Conservation (phyloP, 2,329 filamentous ascomycete species). For the Juglanconis sp. region DNA sequence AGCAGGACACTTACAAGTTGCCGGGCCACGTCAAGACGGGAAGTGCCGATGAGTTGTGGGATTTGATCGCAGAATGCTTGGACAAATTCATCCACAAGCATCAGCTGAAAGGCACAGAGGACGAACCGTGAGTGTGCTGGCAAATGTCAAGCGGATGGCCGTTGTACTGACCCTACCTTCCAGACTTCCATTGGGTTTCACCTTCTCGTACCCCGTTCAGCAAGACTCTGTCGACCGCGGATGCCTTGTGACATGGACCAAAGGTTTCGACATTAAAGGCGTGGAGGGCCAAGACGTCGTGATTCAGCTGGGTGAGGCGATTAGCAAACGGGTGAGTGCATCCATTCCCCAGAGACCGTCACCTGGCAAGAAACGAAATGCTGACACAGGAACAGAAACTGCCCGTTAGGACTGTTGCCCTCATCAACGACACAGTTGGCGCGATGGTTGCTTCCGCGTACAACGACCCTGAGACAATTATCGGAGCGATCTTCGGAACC, state of each 20-base stretch:
- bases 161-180: constrained; percentile 38
- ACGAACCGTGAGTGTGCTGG: constrained; percentile 39
- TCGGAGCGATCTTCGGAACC: constrained; percentile 79
- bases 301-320: constrained; percentile 58
- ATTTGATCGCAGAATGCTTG: constrained; percentile 67
- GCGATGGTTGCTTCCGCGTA: constrained; percentile 78
- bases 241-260: constrained; percentile 69
- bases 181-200: constrained; percentile 63
- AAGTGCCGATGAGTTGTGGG: constrained; percentile 64
- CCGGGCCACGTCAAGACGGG: constrained; percentile 65
- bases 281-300: constrained; percentile 69
- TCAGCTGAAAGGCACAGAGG: constrained; percentile 7
- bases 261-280: constrained; percentile 70
- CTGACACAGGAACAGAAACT: constrained; percentile 38
- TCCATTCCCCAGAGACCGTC: not conserved
- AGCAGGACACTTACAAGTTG: constrained; percentile 69
- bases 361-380: not conserved
- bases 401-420: constrained; percentile 67
- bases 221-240: constrained; percentile 71
- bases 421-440: constrained; percentile 79
- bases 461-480: constrained; percentile 66
- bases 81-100: constrained; percentile 63
- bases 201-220: constrained; percentile 69
- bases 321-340: not conserved
- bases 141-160: constrained; percentile 30